Conservation (phyloP, 2,329 filamentous ascomycete genomes). For the Fusarium lyarnte region DNA sequence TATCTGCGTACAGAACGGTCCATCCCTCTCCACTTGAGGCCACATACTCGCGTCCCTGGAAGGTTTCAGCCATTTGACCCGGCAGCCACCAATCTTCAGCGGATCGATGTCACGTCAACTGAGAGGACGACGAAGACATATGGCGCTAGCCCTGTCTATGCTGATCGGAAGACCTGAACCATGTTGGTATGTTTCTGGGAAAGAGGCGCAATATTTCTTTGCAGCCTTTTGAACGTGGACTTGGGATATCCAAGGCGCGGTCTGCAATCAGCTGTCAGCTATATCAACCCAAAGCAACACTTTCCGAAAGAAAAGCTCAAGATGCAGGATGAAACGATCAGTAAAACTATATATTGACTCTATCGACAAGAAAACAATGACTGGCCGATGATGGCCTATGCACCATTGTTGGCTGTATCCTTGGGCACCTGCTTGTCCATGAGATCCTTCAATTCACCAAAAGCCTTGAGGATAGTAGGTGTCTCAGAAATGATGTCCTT, state of each 20-base stretch:
- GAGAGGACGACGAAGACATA: neutral
- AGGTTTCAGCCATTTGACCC: neutral
- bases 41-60: neutral
- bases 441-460: constrained; percentile 12
- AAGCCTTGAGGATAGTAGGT: constrained; percentile 8
- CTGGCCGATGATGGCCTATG: neutral
- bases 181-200: neutral
- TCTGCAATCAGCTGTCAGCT: neutral
- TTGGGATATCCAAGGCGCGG: rapidly evolving
- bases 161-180: no score
- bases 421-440: neutral
- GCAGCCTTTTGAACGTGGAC: rapidly evolving
- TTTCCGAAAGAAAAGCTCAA: no score
- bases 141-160: neutral
- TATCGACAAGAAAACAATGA: neutral
- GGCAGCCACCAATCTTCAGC: neutral
- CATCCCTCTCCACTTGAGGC: neutral
- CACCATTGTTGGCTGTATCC: neutral
- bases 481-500: constrained; percentile 19
- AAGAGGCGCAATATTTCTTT: no score
- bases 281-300: rapidly evolving
- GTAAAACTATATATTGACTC: neutral
- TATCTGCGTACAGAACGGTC: neutral
- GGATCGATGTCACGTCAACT: neutral
- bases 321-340: neutral